Evolutionary conservation across 345 rosid species (phyloP), one percentile per base, ranked within the genome.

Genomic region (Triadica sebifera): DNA sequence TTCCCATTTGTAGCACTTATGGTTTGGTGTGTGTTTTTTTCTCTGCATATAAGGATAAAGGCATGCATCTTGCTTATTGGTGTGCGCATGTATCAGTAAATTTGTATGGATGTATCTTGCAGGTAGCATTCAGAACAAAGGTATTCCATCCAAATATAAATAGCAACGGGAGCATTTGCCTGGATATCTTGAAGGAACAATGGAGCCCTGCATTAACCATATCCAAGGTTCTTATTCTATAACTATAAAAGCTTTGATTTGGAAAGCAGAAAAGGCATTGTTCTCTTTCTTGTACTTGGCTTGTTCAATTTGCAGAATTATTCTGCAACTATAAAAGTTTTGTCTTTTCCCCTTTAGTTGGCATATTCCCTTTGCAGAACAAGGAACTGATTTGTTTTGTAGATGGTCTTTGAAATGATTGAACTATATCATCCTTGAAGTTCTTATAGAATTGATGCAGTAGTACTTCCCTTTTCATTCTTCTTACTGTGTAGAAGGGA

Each of bases 131-230:
- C 83, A 88, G 97, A 80, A 93, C 98, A 4, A 93, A 93, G 88
- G 97, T 93, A 24, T 93, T 93, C 73, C 97, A 91, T 70, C 98
- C 98, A 50, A 93, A 93, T 79, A 91, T 93, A 22, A 93, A 93
- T 78, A 93, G 98, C 92, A 93, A 93, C 16, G 98, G 97, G 24
- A 93, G 97, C 90, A 93, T 91, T 82, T 93, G 98, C 86, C 89
- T 93, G 43, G 98, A 93, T 78, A 93, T 93, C 81, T 91, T 91
- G 95, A 93, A 93, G 89, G 98, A 93, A 79, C 98, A 93, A 79
- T 93, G 98, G 98, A 93, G 98, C 78, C 98, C 98, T 77, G 97
- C 98, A 9, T 83, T 93, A 69, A 93, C 98, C 74, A 93, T 93
- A 74, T 93, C 98, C 61, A 93, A 93, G 97, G 98, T 93, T 74